Percentiles rank a stretch among this genome's conserved stretches.
phyloP scores from a whole-genome alignment of 176 grass and related monocot genomes.

The Rhynchospora breviuscula region DNA sequence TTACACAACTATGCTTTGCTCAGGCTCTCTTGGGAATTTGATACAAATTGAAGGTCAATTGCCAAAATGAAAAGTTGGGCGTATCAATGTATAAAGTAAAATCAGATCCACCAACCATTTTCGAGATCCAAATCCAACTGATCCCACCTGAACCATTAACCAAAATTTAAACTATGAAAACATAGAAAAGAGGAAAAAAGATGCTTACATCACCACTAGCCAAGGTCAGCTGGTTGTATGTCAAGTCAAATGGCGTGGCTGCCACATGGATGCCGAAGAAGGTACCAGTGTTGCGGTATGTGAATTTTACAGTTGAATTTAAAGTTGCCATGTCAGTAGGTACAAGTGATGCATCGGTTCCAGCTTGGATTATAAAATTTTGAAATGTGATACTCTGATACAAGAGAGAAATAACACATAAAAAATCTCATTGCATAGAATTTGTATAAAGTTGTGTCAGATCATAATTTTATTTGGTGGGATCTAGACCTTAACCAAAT shows the following conservation, averaged over 20 bases:
- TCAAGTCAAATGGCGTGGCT: slow-evolving; percentile 42
- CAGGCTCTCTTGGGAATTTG: too few relatives aligned
- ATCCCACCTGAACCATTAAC: neutral
- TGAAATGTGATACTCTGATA: slow-evolving; percentile 69
- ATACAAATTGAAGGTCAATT: too few relatives aligned
- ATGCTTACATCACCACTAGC: slow-evolving; percentile 55
- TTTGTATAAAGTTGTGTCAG: neutral
- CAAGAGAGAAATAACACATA: neutral
- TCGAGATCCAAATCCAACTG: neutral
- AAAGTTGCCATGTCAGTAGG: slow-evolving; percentile 94
- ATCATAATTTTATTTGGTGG: neutral
- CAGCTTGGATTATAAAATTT: slow-evolving; percentile 91
- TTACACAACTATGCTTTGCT: neutral
- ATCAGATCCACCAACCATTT: neutral
- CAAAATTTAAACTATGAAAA: neutral
- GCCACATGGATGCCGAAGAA: slow-evolving; percentile 90
- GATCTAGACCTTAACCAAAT: neutral
- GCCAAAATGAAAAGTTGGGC: neutral
- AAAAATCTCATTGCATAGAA: neutral
- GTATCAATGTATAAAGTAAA: neutral
- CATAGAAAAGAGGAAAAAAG: neutral
- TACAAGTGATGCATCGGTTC: slow-evolving; percentile 91
- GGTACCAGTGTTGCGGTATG: slow-evolving; percentile 78
- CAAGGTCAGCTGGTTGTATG: slow-evolving; percentile 64
- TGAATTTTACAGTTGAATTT: slow-evolving; percentile 71